These are phyloP conservation scores for Nitzschia palea DNA, from an alignment of 108 stramenopile species.

Conservation along the genomic window DNA sequence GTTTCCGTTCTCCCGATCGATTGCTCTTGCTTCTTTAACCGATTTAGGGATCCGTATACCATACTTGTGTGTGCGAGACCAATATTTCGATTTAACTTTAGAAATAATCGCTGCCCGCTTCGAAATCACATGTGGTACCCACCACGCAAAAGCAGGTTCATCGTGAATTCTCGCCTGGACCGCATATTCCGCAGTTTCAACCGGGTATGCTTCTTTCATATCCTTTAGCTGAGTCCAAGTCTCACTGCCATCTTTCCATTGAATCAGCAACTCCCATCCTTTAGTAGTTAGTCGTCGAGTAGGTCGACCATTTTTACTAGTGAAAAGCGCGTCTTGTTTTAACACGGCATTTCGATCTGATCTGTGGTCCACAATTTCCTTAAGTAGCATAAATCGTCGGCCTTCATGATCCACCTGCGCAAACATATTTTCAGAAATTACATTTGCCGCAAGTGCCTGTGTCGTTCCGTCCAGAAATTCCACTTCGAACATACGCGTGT, in stretches of 20 bases:
- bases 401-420: slow-evolving; percentile 29
- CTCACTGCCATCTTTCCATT: slow-evolving; percentile 42
- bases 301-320: not conserved
- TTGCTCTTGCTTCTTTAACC: slow-evolving; percentile 30
- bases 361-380: slow-evolving; percentile 24
- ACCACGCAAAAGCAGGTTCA: slow-evolving; percentile 50
- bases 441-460: slow-evolving; percentile 25
- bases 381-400: slow-evolving; percentile 6
- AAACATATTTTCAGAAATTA: slow-evolving; percentile 32
- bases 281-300: not conserved
- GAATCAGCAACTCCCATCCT: slow-evolving; percentile 28
- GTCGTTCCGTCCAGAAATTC: slow-evolving; percentile 40
- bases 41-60: slow-evolving; percentile 29
- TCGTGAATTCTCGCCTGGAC: slow-evolving; percentile 8
- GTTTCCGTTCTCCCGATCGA: slow-evolving; percentile 37
- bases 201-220: slow-evolving; percentile 35
- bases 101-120: slow-evolving; percentile 32
- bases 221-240: slow-evolving; percentile 28
- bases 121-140: slow-evolving; percentile 20
- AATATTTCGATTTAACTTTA: slow-evolving; percentile 43
- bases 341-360: slow-evolving; percentile 6
- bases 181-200: slow-evolving; percentile 42
- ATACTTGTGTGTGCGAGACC: slow-evolving; percentile 43
- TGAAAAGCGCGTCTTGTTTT: not conserved
- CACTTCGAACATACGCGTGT: slow-evolving; percentile 34